A percentile compares a stretch with the other conserved stretches of the same genome.
Evolutionary conservation across 1,284 basidiomycete genomes (phyloP).

Genomic region (Puccinia horiana): DNA sequence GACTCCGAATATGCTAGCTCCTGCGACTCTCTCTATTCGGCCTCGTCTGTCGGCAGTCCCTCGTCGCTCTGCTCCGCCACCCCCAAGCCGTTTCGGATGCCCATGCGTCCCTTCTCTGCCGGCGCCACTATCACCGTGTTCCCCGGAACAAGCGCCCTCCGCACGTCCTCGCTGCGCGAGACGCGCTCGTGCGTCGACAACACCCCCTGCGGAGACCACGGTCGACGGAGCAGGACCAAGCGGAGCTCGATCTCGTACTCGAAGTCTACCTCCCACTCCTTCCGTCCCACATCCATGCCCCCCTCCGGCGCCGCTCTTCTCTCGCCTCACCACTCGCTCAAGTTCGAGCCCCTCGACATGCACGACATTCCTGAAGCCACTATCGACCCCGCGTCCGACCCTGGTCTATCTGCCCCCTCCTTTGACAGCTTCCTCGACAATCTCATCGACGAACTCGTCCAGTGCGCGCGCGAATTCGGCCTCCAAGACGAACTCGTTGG

Average conservation of each 20-base stretch:
- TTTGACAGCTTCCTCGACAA: background rate
- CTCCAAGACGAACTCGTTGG: background rate
- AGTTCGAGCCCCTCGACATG: background rate
- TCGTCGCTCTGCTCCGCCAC: background rate
- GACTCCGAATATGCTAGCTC: background rate
- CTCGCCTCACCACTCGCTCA: background rate
- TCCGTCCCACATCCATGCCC: background rate
- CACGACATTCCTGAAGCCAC: background rate
- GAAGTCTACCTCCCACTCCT: background rate
- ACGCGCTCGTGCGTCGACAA: background rate
- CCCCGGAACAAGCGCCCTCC: too few relatives aligned
- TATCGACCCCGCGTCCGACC: background rate
- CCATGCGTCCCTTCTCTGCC: background rate
- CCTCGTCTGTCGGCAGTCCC: background rate
- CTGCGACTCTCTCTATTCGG: background rate
- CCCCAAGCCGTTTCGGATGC: background rate
- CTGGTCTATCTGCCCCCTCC: background rate
- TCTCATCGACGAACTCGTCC: background rate
- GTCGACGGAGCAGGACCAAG: background rate
- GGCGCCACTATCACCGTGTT: background rate
- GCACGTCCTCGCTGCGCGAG: background rate
- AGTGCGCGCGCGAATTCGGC: background rate
- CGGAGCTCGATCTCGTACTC: slow-evolving; percentile 4
- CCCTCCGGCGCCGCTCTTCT: background rate
- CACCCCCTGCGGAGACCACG: background rate